A percentile compares a stretch with the other conserved stretches of the same genome.
Conservation (phyloP, 768 basidiomycete species). For the Tylopilus felleus region DNA sequence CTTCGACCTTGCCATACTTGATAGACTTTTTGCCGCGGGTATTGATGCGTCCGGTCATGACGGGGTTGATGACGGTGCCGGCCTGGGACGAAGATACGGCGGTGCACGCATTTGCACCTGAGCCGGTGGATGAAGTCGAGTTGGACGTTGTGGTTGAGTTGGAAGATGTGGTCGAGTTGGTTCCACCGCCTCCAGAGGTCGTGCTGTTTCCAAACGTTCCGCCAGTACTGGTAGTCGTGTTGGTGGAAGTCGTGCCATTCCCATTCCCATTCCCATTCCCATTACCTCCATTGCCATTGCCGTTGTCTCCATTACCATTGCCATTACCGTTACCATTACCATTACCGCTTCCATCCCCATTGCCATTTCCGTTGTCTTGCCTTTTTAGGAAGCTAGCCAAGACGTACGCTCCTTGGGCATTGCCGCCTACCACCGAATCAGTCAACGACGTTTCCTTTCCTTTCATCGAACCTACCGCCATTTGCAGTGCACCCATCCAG, state of each 20-base stretch:
- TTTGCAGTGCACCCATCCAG: constrained; percentile 36
- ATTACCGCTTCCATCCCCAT: neutral
- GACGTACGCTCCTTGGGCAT: constrained; percentile 26
- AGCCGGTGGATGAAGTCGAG: constrained; percentile 15
- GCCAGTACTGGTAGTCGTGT: neutral
- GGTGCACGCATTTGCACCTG: constrained; percentile 35
- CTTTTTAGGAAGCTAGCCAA: constrained; percentile 20
- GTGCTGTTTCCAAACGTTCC: constrained; percentile 3
- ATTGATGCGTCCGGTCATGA: constrained; percentile 51
- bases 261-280: constrained; percentile 3
- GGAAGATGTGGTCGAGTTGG: constrained; percentile 13
- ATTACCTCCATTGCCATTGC: neutral
- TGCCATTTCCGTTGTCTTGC: constrained; percentile 18
- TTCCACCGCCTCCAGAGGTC: constrained; percentile 6
- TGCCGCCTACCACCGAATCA: constrained; percentile 8
- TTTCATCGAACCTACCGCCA: constrained; percentile 2
- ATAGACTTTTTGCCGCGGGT: constrained; percentile 48
- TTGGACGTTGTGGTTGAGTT: constrained; percentile 6
- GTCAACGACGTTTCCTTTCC: neutral
- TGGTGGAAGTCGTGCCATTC: neutral
- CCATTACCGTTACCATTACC: neutral
- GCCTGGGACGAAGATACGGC: constrained; percentile 37
- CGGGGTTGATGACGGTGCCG: constrained; percentile 46
- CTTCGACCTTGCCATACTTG: constrained; percentile 56
- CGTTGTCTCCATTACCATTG: too few relatives aligned